Evolutionary conservation across 768 basidiomycete genomes (phyloP).

Genomic region (Candolleomyces eurysporus): DNA sequence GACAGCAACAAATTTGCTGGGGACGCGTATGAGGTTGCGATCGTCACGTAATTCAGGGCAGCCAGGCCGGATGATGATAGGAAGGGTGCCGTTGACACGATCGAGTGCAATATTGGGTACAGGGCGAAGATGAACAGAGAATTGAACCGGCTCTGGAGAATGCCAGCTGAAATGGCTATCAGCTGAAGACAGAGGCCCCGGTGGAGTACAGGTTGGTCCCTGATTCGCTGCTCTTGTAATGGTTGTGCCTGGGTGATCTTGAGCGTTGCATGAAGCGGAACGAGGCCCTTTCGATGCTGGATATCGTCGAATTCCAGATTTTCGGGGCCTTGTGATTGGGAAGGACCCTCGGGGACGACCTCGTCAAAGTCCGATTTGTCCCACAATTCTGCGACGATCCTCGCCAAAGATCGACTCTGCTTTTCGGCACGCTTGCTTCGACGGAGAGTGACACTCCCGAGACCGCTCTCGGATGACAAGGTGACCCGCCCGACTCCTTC

Average conservation of each 20-base stretch:
- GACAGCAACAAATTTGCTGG: conserved; percentile 85
- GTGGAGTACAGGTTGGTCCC: conserved; percentile 64
- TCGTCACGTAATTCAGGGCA: conserved; percentile 67
- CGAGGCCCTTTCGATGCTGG: conserved; percentile 66
- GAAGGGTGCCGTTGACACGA: conserved; percentile 69
- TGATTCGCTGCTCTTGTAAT: conserved; percentile 21
- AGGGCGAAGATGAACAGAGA: conserved; percentile 73
- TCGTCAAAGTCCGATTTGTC: conserved; percentile 41
- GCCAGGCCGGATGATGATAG: conserved; percentile 76
- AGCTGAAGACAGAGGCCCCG: conserved; percentile 69
- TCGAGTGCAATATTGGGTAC: conserved; percentile 84
- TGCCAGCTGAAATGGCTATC: conserved; percentile 66
- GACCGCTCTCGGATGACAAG: conserved; percentile 30
- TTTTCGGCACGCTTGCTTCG: conserved; percentile 59
- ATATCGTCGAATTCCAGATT: conserved; percentile 28
- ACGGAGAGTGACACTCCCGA: conserved; percentile 23
- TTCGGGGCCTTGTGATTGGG: conserved; percentile 23
- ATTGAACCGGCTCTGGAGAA: conserved; percentile 70
- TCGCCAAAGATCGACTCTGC: conserved; percentile 59
- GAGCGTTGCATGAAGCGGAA: conserved; percentile 58
- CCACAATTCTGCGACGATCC: conserved; percentile 71
- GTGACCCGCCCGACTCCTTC: conserved; percentile 63
- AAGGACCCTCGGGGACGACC: conserved; percentile 14
- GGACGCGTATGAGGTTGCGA: conserved; percentile 84
- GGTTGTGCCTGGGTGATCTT: conserved; percentile 41